Conservation (phyloP, 805 yeast genomes). For the Myxozyma geophila region DNA sequence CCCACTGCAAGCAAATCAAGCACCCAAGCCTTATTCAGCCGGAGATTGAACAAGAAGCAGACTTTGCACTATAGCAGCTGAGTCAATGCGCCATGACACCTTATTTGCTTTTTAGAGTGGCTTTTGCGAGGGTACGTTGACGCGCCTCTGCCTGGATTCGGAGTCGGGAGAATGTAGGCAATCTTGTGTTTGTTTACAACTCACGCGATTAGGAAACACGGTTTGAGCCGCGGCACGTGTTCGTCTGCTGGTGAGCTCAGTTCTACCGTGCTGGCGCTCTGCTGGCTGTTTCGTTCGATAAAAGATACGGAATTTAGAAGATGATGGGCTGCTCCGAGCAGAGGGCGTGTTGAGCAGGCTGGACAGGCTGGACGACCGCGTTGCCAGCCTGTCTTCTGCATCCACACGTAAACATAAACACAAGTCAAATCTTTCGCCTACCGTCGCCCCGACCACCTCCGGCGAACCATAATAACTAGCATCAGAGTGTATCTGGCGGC, state of each 20-base stretch:
- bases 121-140: constrained; percentile 16
- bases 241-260: not conserved
- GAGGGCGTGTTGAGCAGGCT: no score
- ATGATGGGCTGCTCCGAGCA: no score
- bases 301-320: not conserved
- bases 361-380: no score
- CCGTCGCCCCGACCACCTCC: constrained; percentile 2
- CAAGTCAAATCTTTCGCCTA: not conserved
- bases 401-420: no score
- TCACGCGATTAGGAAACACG: not conserved
- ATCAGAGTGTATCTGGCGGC: not conserved
- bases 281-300: not conserved
- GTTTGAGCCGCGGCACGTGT: constrained; percentile 12
- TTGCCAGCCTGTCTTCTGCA: no score
- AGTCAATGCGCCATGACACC: not conserved
- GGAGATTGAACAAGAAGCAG: not conserved
- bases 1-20: not conserved
- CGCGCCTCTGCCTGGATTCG: constrained; percentile 10
- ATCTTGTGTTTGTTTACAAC: constrained; percentile 10
- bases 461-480: not conserved
- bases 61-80: not conserved
- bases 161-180: constrained; percentile 11
- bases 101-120: not conserved
- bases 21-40: not conserved
- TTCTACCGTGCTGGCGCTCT: not conserved